A percentile compares a stretch with the other conserved stretches of the same genome.
Evolutionary conservation across 192 early-diverging fungal species (phyloP).

Genomic region (Phlyctochytrium planicorne): DNA sequence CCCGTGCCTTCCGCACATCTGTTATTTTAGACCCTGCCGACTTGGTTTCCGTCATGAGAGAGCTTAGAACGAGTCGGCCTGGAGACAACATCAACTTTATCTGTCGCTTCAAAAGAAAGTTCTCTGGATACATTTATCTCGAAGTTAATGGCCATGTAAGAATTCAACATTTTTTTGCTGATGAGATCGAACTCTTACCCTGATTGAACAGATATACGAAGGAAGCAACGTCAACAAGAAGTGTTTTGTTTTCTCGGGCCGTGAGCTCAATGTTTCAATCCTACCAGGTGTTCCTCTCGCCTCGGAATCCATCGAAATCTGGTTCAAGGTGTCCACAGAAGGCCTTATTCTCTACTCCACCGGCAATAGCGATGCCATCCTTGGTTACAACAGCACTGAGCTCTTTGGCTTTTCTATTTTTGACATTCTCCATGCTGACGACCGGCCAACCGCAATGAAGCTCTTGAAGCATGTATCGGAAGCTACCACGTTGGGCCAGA

Average conservation of each 20-base stretch:
- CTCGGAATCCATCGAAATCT: constrained; percentile 45
- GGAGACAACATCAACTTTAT: constrained; percentile 54
- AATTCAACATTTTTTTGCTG: neutral
- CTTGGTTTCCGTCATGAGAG: constrained; percentile 65
- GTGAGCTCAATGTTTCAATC: constrained; percentile 47
- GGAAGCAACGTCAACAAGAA: constrained; percentile 55
- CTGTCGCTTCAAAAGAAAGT: constrained; percentile 61
- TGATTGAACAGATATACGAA: constrained; percentile 46
- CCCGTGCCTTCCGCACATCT: no score
- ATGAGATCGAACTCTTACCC: neutral
- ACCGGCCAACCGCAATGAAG: neutral
- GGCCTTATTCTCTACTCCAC: constrained; percentile 50
- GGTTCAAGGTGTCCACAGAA: constrained; percentile 60
- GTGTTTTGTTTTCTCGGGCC: constrained; percentile 65
- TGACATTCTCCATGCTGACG: neutral
- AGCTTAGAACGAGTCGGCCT: constrained; percentile 52
- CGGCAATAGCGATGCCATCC: constrained; percentile 6
- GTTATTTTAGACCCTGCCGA: constrained; percentile 52
- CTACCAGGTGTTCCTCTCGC: constrained; percentile 34
- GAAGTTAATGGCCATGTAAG: constrained; percentile 62
- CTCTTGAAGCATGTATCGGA: neutral
- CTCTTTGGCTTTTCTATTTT: neutral
- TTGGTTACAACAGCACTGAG: constrained; percentile 16
- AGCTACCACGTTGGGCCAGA: neutral
- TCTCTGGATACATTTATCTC: constrained; percentile 62